Evolutionary conservation across 2,329 filamentous ascomycete species (phyloP), one percentile per base, ranked within the genome.

Genomic region (Dryadomyces sulphureus): DNA sequence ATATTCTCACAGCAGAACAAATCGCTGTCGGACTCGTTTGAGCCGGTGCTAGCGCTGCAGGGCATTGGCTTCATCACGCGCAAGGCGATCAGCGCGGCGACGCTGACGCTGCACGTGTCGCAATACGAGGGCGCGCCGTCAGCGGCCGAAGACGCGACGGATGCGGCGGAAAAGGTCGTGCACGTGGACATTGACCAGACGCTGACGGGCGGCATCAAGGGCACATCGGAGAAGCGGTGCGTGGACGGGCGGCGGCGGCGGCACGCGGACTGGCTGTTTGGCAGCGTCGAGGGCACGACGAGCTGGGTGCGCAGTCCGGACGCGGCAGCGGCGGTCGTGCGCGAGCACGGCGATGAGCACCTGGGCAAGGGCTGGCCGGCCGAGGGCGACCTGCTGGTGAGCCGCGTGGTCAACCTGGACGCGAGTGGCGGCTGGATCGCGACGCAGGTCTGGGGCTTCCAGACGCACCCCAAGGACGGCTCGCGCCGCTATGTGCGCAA

Each of bases 221-320:
- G 77, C 55, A 88, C 58, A 43, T 58, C 65, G 38, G 75, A 78
- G 68, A 60, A 62, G 52, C 73, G 75, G 48, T 72, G 66, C 57
- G 55, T 73, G 45, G 73, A 78, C 65, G 57, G 62, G 59, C 54
- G 54, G 45, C 61, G 54, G 54, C 79, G 81, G 54, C 72, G 75
- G 51, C 84, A 89, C 67, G 66, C 65, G 21, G 87, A 94, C 67
- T 80, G 79, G 69, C 74, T 94, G 53, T 94, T 93, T 60, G 88
- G 88, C 48, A 66, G 64, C 46, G 72, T 92, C 51, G 66, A 67
- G 44, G 84, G 82, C 48, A 70, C 69, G 49, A 75, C 71, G 38
- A 63, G 67, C 40, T 78, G 71, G 59, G 53, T 75, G 48, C 32
- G 20, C 5, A 48, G 47, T 14, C 40, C 47, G 8, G 47, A 24